These are phyloP conservation scores for Wickerhamiella qilinensis DNA, from an alignment of 805 yeast species.

Conservation along the genomic window DNA sequence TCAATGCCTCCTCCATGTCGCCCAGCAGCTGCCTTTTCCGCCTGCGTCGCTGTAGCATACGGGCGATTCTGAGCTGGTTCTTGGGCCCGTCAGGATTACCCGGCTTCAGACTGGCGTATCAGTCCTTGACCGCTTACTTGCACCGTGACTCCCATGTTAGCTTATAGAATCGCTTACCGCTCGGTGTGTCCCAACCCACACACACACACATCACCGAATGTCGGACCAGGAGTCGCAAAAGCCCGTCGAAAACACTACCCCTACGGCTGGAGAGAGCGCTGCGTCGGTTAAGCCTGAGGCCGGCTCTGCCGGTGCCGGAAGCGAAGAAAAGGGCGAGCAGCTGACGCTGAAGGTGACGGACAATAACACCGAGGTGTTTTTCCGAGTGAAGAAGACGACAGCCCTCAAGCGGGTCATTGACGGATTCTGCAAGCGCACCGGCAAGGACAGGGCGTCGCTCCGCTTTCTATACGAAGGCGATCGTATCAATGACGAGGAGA, in stretches of 20 bases:
- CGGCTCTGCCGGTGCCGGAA: slow-evolving; percentile 32
- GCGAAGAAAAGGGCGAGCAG: slow-evolving; percentile 25
- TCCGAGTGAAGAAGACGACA: slow-evolving; percentile 86
- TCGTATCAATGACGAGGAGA: slow-evolving; percentile 70
- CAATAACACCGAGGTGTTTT: slow-evolving; percentile 83
- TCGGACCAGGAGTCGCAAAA: neutral
- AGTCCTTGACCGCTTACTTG: too few relatives aligned
- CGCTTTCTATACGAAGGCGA: slow-evolving; percentile 91
- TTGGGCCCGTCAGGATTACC: too few relatives aligned
- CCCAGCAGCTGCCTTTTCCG: too few relatives aligned
- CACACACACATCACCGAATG: neutral
- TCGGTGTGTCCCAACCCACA: too few relatives aligned
- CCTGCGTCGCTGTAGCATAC: too few relatives aligned
- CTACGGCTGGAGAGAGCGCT: slow-evolving; percentile 3
- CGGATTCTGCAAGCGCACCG: slow-evolving; percentile 95
- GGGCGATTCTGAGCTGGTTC: too few relatives aligned
- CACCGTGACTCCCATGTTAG: too few relatives aligned
- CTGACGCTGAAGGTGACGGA: slow-evolving; percentile 89
- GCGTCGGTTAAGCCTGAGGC: slow-evolving; percentile 26
- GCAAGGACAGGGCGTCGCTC: slow-evolving; percentile 65
- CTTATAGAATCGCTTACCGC: too few relatives aligned
- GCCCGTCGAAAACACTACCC: neutral
- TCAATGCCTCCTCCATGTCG: too few relatives aligned
- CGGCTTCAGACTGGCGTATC: too few relatives aligned
- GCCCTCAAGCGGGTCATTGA: slow-evolving; percentile 91